A percentile compares a stretch with the other conserved stretches of the same genome.
phyloP scores from a whole-genome alignment of 2,329 filamentous ascomycete genomes.

The Grosmannia clavigera region DNA sequence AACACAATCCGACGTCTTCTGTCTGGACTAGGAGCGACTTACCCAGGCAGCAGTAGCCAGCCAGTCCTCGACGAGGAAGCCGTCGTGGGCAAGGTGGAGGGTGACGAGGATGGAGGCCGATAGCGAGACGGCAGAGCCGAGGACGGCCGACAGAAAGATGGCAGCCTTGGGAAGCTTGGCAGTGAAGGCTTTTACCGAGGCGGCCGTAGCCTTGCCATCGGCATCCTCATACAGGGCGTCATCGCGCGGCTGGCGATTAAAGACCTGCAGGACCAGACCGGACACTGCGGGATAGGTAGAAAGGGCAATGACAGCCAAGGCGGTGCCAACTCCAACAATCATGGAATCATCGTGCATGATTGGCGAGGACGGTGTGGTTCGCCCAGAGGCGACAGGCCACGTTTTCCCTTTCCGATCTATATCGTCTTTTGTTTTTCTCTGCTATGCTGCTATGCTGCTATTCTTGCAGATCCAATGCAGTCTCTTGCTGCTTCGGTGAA shows the following conservation, averaged over 20 bases:
- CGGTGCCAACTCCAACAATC: conserved; percentile 15
- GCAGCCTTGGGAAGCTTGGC: conserved; percentile 42
- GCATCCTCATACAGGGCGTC: conserved; percentile 47
- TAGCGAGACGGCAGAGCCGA: conserved; percentile 44
- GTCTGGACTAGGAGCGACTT: conserved; percentile 19
- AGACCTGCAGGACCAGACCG: conserved; percentile 16
- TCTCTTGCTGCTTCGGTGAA: background rate
- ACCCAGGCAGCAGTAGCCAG: conserved; percentile 51
- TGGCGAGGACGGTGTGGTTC: background rate
- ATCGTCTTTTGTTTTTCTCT: background rate
- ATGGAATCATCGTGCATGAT: conserved; percentile 19
- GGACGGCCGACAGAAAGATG: conserved; percentile 39
- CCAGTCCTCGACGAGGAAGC: conserved; percentile 43
- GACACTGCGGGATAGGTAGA: conserved; percentile 18
- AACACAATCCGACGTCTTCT: background rate
- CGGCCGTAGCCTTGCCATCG: conserved; percentile 56
- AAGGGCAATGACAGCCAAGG: conserved; percentile 18
- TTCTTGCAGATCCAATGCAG: background rate
- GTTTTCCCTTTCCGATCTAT: background rate
- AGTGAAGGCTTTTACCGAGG: conserved; percentile 50
- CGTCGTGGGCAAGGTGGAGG: conserved; percentile 22
- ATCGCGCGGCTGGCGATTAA: conserved; percentile 18
- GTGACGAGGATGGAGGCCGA: conserved; percentile 42
- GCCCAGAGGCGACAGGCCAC: background rate
- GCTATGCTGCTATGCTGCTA: background rate